Conservation (phyloP, 352 stramenopile species). For the Phytophthora sansomeana region DNA sequence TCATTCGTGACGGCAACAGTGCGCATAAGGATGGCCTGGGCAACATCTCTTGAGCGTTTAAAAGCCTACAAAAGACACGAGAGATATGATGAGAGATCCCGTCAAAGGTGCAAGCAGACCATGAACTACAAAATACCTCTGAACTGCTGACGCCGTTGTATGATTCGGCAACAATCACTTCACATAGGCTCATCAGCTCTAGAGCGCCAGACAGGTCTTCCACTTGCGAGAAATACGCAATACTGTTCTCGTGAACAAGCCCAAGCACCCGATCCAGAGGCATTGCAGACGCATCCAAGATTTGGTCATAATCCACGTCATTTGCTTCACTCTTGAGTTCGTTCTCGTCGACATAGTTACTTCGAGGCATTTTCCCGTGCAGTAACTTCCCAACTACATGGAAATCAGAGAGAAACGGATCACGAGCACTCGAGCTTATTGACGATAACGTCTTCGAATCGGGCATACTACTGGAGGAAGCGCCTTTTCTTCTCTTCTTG, state of each 20-base stretch:
- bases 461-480: background rate
- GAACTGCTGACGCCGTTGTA: slow-evolving; percentile 59
- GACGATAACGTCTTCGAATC: slow-evolving; percentile 11
- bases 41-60: slow-evolving; percentile 61
- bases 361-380: slow-evolving; percentile 62
- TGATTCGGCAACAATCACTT: slow-evolving; percentile 61
- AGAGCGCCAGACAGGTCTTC: slow-evolving; percentile 71
- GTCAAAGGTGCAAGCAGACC: background rate
- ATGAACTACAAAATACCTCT: slow-evolving; percentile 43
- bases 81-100: slow-evolving; percentile 1
- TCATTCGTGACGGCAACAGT: slow-evolving; percentile 76
- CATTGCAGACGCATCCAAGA: slow-evolving; percentile 67
- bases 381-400: slow-evolving; percentile 83
- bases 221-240: slow-evolving; percentile 77
- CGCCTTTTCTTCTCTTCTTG: slow-evolving; percentile 24
- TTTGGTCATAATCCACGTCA: slow-evolving; percentile 47
- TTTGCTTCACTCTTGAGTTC: slow-evolving; percentile 10
- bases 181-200: slow-evolving; percentile 74
- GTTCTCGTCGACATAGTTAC: slow-evolving; percentile 21
- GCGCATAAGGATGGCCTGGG: slow-evolving; percentile 66
- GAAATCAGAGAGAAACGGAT: slow-evolving; percentile 85
- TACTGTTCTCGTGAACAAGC: slow-evolving; percentile 79
- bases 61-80: slow-evolving; percentile 46
- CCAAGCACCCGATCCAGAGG: slow-evolving; percentile 65
- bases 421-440: slow-evolving; percentile 38